These are phyloP conservation scores for Silene noctiflora DNA, from an alignment of 179 eudicot genomes.

Conservation along the genomic window DNA sequence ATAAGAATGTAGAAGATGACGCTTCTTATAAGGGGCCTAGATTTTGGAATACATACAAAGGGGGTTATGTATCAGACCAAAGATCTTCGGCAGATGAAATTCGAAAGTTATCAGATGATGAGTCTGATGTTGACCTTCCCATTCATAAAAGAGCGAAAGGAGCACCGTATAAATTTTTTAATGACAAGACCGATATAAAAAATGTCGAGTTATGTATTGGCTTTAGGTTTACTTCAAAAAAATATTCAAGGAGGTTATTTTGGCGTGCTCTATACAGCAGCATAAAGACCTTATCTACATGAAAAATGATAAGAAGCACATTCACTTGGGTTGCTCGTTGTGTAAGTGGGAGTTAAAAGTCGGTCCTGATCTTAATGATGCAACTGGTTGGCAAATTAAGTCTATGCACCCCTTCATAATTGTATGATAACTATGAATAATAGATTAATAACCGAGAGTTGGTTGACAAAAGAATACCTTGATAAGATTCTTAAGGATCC, in stretches of 20 bases:
- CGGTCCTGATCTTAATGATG: not conserved
- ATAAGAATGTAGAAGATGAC: not conserved
- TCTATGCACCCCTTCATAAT: slow-evolving; percentile 1
- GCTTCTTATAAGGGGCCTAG: not conserved
- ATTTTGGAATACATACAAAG: not conserved
- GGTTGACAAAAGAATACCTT: not conserved
- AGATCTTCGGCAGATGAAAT: slow-evolving; percentile 7
- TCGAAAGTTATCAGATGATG: not conserved
- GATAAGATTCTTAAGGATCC: slow-evolving; percentile 14
- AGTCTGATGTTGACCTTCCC: not conserved
- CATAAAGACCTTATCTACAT: not conserved
- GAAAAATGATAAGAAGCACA: slow-evolving; percentile 6
- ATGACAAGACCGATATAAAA: not conserved
- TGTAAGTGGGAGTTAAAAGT: slow-evolving; percentile 4
- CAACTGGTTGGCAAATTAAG: slow-evolving; percentile 10
- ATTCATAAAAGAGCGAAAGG: not conserved
- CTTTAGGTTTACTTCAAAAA: slow-evolving; percentile 7
- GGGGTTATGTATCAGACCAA: slow-evolving; percentile 6
- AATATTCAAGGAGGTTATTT: too few relatives aligned
- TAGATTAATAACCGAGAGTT: not conserved
- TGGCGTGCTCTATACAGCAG: too few relatives aligned
- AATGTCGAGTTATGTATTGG: not conserved
- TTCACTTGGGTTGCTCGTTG: not conserved
- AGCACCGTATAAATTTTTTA: not conserved
- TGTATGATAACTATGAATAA: slow-evolving; percentile 9